Evolutionary conservation across 768 basidiomycete species (phyloP), one percentile per base, ranked within the genome.

Genomic region (Lactarius sp.): DNA sequence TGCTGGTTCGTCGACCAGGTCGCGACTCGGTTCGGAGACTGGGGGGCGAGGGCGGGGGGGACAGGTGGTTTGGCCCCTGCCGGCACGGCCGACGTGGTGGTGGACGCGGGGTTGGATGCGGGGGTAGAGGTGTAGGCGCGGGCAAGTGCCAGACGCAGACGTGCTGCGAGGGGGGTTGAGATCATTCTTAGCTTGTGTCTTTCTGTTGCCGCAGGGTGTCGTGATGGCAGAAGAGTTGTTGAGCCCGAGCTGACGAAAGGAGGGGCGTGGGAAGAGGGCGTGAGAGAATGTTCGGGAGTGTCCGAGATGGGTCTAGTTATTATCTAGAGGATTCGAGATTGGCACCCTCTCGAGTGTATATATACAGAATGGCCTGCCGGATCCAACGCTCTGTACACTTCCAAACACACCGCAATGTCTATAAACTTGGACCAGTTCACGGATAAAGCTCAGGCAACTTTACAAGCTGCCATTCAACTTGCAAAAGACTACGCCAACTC

Each of bases 1-100:
- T 78, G 82, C 77, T 98, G 96, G 70, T 75, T 87, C 20, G 87
- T 85, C 2, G 93, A 92, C 95, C 95, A 98, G 68, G 89, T 89
- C 42, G 81, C 73, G 6, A 88, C 77, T 69, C 83, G 81, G 76
- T 98, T 97, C 64, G 96, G 92, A 6, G 94, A 81, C 78, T 98
- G 96, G 33, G 76, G 74, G 49, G 78, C 74, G 51, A 74, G 69
- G 47, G 77, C 0, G 13, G 47, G 69, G 52, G 72, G 62, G 31
- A 71, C 62, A 3, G 27, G 27, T 3, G 71, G 37, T 61, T 68
- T 50, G 69, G 69, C 64, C 16, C 55, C 56, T 31, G 69, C 61
- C 12, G 70, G 67, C 18, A 71, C 70, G 8, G 69, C 66, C 22
- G 58, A 27, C 22, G 22, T 27, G 55, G 65, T 57, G 39, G 27